Conservation (phyloP, 129 eudicot genomes). For the Heracleum sosnowskyi region DNA sequence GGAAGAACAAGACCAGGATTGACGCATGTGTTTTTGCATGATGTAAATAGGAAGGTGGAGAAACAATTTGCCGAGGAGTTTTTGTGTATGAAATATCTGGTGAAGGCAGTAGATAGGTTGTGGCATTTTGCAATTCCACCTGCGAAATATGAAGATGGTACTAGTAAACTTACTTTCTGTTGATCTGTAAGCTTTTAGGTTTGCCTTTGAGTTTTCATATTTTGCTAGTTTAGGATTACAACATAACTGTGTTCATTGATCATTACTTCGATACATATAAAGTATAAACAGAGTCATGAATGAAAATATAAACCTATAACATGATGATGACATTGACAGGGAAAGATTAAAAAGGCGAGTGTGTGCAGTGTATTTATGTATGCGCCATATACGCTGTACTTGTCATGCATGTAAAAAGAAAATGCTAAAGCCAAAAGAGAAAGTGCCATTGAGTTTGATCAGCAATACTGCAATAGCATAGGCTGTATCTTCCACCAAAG, state of each 20-base stretch:
- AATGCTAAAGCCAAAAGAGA: background rate
- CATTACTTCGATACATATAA: background rate
- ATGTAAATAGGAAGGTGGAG: slow-evolving; percentile 55
- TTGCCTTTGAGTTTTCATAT: background rate
- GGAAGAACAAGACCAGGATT: slow-evolving; percentile 20
- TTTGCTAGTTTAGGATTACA: background rate
- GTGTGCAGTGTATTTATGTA: background rate
- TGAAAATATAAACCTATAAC: background rate
- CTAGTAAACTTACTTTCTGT: slow-evolving; percentile 22
- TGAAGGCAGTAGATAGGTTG: slow-evolving; percentile 31
- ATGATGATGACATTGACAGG: background rate
- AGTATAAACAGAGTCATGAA: background rate
- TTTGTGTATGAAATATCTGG: slow-evolving; percentile 37
- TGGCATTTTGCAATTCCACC: slow-evolving; percentile 57
- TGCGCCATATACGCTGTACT: background rate
- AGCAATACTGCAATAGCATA: slow-evolving; percentile 1
- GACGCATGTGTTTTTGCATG: slow-evolving; percentile 52
- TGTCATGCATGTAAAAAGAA: background rate
- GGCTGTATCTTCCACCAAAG: background rate
- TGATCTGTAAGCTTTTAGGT: slow-evolving; percentile 5
- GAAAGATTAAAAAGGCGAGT: background rate
- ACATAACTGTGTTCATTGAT: background rate
- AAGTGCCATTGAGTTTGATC: background rate
- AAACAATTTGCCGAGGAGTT: slow-evolving; percentile 38
- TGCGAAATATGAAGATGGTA: slow-evolving; percentile 10